phyloP scores from a whole-genome alignment of 331 rosid species.

The Cydonia oblonga region DNA sequence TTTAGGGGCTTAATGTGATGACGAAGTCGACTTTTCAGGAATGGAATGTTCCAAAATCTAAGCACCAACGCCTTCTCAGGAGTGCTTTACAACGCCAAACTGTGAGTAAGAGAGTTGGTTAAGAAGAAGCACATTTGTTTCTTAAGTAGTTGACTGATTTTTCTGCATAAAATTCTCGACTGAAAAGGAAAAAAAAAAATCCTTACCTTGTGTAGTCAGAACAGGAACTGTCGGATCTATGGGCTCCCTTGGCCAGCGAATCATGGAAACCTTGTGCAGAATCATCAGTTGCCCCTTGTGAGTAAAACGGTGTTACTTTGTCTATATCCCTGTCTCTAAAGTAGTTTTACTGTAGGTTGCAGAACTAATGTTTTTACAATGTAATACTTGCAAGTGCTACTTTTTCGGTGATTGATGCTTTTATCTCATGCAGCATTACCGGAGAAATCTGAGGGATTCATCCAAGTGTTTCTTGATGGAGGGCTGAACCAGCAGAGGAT shows the following conservation, averaged over 20 bases:
- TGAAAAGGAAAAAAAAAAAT: background rate
- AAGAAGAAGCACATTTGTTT: too few relatives aligned
- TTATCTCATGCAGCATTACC: constrained; percentile 50
- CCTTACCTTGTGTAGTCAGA: constrained; percentile 35
- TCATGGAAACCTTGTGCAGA: constrained; percentile 53
- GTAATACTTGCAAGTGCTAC: background rate
- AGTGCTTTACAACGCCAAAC: constrained; percentile 61
- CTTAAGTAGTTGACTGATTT: background rate
- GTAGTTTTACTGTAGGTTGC: background rate
- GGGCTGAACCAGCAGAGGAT: constrained; percentile 94
- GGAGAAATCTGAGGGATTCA: constrained; percentile 61
- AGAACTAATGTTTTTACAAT: background rate
- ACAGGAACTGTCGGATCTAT: constrained; percentile 42
- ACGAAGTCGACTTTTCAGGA: constrained; percentile 35
- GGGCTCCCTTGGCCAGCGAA: constrained; percentile 55
- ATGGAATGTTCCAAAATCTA: constrained; percentile 54
- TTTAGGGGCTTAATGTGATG: constrained; percentile 5
- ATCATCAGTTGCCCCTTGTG: constrained; percentile 41
- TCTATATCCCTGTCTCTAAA: background rate
- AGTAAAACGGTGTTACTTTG: constrained; percentile 14
- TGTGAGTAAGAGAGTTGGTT: constrained; percentile 29
- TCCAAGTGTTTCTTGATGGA: constrained; percentile 88
- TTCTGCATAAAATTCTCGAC: background rate
- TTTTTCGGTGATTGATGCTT: constrained; percentile 5
- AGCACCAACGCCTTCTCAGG: constrained; percentile 63